Base-by-base conservation (phyloP, 2,329 filamentous ascomycete species). In the Rachicladosporium sp. region DNA sequence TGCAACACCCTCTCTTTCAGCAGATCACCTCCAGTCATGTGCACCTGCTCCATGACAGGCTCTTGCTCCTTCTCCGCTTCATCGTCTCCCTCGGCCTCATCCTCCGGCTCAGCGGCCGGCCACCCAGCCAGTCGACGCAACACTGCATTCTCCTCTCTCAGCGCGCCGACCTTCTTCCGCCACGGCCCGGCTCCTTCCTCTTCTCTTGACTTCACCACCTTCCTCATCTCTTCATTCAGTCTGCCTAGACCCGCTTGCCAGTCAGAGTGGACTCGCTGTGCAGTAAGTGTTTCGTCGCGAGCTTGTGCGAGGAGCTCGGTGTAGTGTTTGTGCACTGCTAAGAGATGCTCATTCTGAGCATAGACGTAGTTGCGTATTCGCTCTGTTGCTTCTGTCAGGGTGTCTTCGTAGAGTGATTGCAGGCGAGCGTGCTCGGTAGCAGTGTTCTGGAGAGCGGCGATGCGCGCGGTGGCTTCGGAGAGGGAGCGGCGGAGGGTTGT, bases 121-220 rank as follows among this genome's bases (percentile, higher is more conserved):
- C 66, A 69, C 3, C 66, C 66, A 1, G 57, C 65, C 48, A 67
- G 55, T 23, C 55, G 43, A 36, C 67, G 57, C 47, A 71, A 46
- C 23, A 68, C 55, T 33, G 62, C 50, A 44, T 70, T 71, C 53
- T 71, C 67, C 46, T 66, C 63, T 44, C 63, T 68, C 40, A 70
- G 41, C 21, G 56, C 62, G 33, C 58, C 59, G 3, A 67, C 53
- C 45, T 60, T 59, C 29, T 56, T 53, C 43, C 57, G 53, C 39
- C 61, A 58, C 4, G 56, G 58, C 43, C 59, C 44, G 33, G 37
- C 23, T 4, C 23, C 46, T 45, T 43, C 54, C 27, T 67, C 62
- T 2, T 55, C 58, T 43, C 63, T 54, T 19, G 50, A 51, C 46
- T 56, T 57, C 31, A 66, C 42, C 35, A 67, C 64, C 9, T 47